Conservation (phyloP, 257 asterid genomes). For the Salvia rosmarinus region DNA sequence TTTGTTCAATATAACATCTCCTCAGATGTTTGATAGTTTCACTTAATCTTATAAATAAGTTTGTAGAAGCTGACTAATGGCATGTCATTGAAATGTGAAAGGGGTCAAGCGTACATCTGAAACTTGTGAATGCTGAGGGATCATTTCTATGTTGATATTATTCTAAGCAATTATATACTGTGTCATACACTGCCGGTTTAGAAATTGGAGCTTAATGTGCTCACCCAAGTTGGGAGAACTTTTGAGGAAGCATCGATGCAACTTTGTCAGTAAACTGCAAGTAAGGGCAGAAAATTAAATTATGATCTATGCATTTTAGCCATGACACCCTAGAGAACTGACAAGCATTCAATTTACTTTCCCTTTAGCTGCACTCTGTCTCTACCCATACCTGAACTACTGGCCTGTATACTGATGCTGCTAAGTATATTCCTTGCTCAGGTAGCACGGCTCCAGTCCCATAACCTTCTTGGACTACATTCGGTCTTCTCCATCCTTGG, state of each 20-base stretch:
- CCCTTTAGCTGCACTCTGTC: slow-evolving; percentile 28
- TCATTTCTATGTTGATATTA: not conserved
- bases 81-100: slow-evolving; percentile 6
- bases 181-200: slow-evolving; percentile 22
- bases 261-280: slow-evolving; percentile 93
- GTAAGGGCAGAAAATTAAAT: slow-evolving; percentile 25
- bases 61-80: slow-evolving; percentile 14
- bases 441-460: slow-evolving; percentile 91
- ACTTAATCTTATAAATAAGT: slow-evolving; percentile 9
- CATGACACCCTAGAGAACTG: slow-evolving; percentile 23
- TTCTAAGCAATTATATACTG: slow-evolving; percentile 14
- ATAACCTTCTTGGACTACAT: slow-evolving; percentile 95
- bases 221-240: slow-evolving; percentile 90
- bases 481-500: slow-evolving; percentile 91
- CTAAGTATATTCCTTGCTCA: slow-evolving; percentile 96
- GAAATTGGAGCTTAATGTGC: slow-evolving; percentile 39
- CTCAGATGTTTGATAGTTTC: slow-evolving; percentile 3
- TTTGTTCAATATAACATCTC: slow-evolving; percentile 6
- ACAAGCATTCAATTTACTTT: slow-evolving; percentile 22
- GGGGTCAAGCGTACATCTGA: slow-evolving; percentile 8
- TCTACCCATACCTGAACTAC: slow-evolving; percentile 79
- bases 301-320: slow-evolving; percentile 18
- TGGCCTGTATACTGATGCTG: slow-evolving; percentile 96
- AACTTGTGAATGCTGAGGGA: not conserved
- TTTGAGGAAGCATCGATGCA: slow-evolving; percentile 94